Evolutionary conservation across 805 yeast species (phyloP), one percentile per base, ranked within the genome.

Genomic region (Starmerella stigmatis): DNA sequence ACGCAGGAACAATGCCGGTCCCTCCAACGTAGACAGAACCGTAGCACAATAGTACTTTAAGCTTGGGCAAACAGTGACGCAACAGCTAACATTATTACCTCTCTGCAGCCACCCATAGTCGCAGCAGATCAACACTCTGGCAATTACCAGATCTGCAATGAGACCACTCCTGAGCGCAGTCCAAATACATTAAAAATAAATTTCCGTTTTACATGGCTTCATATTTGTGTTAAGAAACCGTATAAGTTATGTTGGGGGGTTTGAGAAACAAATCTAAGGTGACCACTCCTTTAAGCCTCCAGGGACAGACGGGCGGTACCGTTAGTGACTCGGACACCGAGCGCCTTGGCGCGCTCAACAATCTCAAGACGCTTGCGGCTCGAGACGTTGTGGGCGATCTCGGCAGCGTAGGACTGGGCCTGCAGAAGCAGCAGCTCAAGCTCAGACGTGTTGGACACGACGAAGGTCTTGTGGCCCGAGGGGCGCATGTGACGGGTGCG

Each of bases 381-480:
- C 63, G 97, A 88, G 63, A 92, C 92, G 72, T 82, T 85, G 88
- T 86, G 96, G 64, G 97, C 95, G 66, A 92, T 92, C 79, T 92
- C 99, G 71, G 98, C 99, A 71, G 99, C 98, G 74, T 85, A 92
- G 64, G 95, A 76, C 79, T 83, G 86, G 75, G 95, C 81, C 86
- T 92, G 96, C 78, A 94, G 74, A 70, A 86, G 77, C 69, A 92
- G 78, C 61, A 85, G 81, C 70, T 94, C 98, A 71, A 92, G 82
- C 70, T 89, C 98, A 70, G 78, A 77, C 57, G 79, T 65, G 85
- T 92, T 92, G 70, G 82, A 78, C 64, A 92, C 96, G 65, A 86
- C 75, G 79, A 83, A 83, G 64, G 84, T 80, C 80, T 86, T 94
- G 94, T 85, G 95, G 70, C 99, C 99, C 57, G 95, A 84, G 71